Evolutionary conservation across 805 yeast species (phyloP).

Genomic region (Saccharomycopsis babjevae): DNA sequence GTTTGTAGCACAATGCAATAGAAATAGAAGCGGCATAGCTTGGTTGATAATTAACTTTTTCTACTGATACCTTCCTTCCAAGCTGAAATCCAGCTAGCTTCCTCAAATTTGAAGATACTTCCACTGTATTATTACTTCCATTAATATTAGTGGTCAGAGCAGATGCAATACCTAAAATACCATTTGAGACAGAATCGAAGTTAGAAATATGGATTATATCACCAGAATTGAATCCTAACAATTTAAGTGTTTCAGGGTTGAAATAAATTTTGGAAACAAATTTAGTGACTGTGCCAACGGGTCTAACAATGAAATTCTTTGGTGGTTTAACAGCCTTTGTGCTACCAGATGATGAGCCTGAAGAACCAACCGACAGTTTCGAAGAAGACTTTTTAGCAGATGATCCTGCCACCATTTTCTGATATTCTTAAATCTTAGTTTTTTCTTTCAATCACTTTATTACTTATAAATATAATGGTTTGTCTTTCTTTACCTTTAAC

Average conservation of each 20-base stretch:
- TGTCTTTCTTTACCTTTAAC: no score
- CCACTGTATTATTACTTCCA: slow-evolving; percentile 31
- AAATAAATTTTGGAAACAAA: slow-evolving; percentile 30
- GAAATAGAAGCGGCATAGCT: slow-evolving; percentile 30
- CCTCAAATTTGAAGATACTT: slow-evolving; percentile 39
- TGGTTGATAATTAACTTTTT: slow-evolving; percentile 41
- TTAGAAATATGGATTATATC: slow-evolving; percentile 36
- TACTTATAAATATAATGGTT: no score
- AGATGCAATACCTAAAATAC: slow-evolving; percentile 35
- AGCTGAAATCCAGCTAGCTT: slow-evolving; percentile 32
- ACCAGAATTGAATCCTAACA: slow-evolving; percentile 36
- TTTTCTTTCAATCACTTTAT: no score
- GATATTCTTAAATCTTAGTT: not conserved
- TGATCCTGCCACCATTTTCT: not conserved
- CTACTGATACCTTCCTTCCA: slow-evolving; percentile 43
- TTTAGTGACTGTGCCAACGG: slow-evolving; percentile 24
- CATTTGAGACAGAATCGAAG: slow-evolving; percentile 32
- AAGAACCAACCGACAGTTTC: not conserved
- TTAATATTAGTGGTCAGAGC: slow-evolving; percentile 23
- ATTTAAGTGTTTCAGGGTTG: slow-evolving; percentile 36
- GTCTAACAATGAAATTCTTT: slow-evolving; percentile 32
- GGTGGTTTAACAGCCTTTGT: slow-evolving; percentile 32
- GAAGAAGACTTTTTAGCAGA: not conserved
- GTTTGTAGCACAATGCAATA: slow-evolving; percentile 23
- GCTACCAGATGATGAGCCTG: not conserved